Evolutionary conservation across 371 early-diverging fungal genomes (phyloP), one percentile per base, ranked within the genome.

Genomic region (Rozella allomycis): DNA sequence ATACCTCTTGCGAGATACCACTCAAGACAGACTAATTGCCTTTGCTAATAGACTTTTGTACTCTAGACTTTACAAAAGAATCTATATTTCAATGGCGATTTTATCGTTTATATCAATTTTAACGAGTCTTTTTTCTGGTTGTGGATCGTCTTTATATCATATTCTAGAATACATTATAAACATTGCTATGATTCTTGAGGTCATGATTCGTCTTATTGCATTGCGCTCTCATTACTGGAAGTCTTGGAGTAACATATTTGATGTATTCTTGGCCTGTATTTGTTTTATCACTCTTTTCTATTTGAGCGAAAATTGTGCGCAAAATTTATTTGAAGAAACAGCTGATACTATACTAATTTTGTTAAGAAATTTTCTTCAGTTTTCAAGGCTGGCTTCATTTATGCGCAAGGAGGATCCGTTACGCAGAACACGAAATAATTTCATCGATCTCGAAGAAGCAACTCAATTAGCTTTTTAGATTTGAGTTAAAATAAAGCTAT

Each of bases 11-110:
- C n/a, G n/a, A n/a, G n/a, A n/a, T n/a, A n/a, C n/a, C n/a, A n/a
- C n/a, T n/a, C 54, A 60, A 8, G 78, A 78, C 45, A 45, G 72
- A 27, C 50, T 78, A 9, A 56, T 67, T 37, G 67, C 70, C 25
- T 52, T 74, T 37, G 76, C 79, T 29, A 78, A 73, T 46, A 44
- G 76, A n/a, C 63, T 78, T 43, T 63, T 78, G 52, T 74, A 78
- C 34, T 71, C 72, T 14, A 60, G 45, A 11, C 67, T 65, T 38
- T 78, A 74, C 46, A 69, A 70, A 47, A 46, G 54, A 1, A 53
- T 78, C 4, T 78, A 78, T 37, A 21, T 76, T n/a, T 45, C 35
- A 25, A 56, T 78, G 48, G 71, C 62, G 1, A 26, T 67, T 12
- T 54, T 74, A 21, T 67, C 70, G 34, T 38, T 73, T 23, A 45